Percentiles rank a stretch among this genome's conserved stretches.
These are phyloP conservation scores for Saccharomyces hybrid DNA, from an alignment of 1,139 yeast species.

Conservation along the genomic window DNA sequence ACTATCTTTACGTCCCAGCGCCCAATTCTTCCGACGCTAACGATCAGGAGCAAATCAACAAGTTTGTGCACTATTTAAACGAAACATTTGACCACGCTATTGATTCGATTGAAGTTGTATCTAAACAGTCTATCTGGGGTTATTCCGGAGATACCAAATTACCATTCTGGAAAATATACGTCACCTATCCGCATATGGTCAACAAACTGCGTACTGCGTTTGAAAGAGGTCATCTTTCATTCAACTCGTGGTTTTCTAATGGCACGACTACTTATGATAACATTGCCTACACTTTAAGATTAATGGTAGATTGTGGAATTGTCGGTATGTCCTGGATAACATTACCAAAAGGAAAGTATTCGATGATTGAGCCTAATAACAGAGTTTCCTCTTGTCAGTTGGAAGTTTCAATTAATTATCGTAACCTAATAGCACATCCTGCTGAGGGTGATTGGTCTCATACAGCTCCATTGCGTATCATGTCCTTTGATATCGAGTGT, in stretches of 20 bases:
- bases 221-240: slow-evolving; percentile 75
- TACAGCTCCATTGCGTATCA: slow-evolving; percentile 86
- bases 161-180: slow-evolving; percentile 70
- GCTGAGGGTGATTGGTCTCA: slow-evolving; percentile 92
- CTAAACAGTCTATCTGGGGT: slow-evolving; percentile 91
- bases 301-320: slow-evolving; percentile 86
- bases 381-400: slow-evolving; percentile 74
- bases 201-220: slow-evolving; percentile 66
- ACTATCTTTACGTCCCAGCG: slow-evolving; percentile 87
- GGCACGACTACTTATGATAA: slow-evolving; percentile 76
- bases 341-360: slow-evolving; percentile 67
- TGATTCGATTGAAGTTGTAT: slow-evolving; percentile 51
- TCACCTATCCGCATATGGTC: slow-evolving; percentile 57
- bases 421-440: slow-evolving; percentile 66
- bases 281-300: slow-evolving; percentile 71
- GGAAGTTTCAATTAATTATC: slow-evolving; percentile 65
- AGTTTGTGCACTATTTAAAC: slow-evolving; percentile 44
- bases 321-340: slow-evolving; percentile 99
- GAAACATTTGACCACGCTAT: slow-evolving; percentile 41
- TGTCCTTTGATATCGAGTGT: slow-evolving; percentile 96
- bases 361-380: slow-evolving; percentile 34
- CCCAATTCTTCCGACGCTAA: slow-evolving; percentile 44
- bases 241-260: slow-evolving; percentile 51
- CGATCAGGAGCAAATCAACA: slow-evolving; percentile 44
- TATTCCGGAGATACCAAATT: slow-evolving; percentile 69